Conservation (phyloP, 495 filamentous ascomycete species). For the Ramalina intermedia region DNA sequence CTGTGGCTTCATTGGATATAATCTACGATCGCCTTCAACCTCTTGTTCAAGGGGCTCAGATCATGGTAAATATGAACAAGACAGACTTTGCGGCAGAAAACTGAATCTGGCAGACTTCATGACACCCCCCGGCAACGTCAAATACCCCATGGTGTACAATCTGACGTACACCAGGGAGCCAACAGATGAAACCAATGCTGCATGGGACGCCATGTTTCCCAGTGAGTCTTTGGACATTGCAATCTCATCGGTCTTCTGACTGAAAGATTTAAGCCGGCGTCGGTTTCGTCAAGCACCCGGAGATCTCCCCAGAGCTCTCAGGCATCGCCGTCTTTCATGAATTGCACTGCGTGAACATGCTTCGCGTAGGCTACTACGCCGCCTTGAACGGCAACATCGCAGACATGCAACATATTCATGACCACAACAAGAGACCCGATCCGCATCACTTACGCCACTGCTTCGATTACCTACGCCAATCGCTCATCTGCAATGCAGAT, state of each 20-base stretch:
- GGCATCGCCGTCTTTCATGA: constrained; percentile 7
- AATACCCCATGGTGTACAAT: not conserved
- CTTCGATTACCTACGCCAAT: constrained; percentile 20
- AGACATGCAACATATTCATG: not conserved
- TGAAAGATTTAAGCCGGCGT: not conserved
- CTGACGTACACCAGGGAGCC: not conserved
- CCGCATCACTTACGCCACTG: constrained; percentile 16
- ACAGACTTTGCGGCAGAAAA: too few species aligned
- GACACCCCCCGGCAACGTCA: not conserved
- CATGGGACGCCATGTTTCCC: constrained; percentile 6
- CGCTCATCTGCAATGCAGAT: constrained; percentile 19
- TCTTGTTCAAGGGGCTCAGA: too few species aligned
- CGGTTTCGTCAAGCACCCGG: constrained; percentile 6
- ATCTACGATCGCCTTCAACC: too few species aligned
- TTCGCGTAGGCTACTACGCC: constrained; percentile 6
- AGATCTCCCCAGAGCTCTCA: constrained; percentile 3
- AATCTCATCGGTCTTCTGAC: too few species aligned
- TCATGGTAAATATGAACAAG: too few species aligned
- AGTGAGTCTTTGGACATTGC: too few species aligned
- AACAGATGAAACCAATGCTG: not conserved
- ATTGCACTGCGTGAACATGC: constrained; percentile 8
- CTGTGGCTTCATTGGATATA: too few species aligned
- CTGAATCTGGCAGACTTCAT: too few species aligned
- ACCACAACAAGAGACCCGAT: constrained; percentile 1
- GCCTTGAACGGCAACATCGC: constrained; percentile 4